Percentiles rank a stretch among this genome's conserved stretches.
Conservation (phyloP, 768 basidiomycete genomes). For the Amanita phalloides region DNA sequence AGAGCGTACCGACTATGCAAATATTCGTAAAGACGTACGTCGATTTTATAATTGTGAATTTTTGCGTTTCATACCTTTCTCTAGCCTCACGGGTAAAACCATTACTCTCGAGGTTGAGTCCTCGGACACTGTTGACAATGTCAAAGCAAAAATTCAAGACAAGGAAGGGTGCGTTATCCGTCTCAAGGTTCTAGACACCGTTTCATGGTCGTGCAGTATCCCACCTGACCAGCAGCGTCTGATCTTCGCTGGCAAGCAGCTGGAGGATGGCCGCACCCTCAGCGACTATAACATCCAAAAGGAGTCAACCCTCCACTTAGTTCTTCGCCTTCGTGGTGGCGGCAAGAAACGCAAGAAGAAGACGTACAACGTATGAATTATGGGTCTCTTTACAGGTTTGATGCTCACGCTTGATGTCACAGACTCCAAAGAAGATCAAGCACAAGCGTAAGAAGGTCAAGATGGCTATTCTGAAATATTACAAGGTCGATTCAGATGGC, state of each 20-base stretch:
- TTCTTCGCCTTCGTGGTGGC: constrained; percentile 97
- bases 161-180: constrained; percentile 71
- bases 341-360: constrained; percentile 99
- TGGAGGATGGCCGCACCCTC: constrained; percentile 96
- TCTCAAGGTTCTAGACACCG: constrained; percentile 4
- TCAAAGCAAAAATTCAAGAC: constrained; percentile 96
- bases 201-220: constrained; percentile 35
- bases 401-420: constrained; percentile 2
- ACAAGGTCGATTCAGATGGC: constrained; percentile 99
- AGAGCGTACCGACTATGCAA: constrained; percentile 77
- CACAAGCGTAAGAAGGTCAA: constrained; percentile 99
- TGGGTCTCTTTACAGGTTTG: background rate
- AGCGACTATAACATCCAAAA: constrained; percentile 98
- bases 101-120: constrained; percentile 98
- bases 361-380: constrained; percentile 72
- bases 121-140: constrained; percentile 96
- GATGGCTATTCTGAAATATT: constrained; percentile 99
- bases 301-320: constrained; percentile 96
- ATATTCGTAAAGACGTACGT: constrained; percentile 96
- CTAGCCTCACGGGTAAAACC: constrained; percentile 95
- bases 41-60: background rate
- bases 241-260: constrained; percentile 99
- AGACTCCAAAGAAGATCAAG: constrained; percentile 99
- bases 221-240: constrained; percentile 94
- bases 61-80: constrained; percentile 4